Conservation (phyloP, 768 basidiomycete species). For the Wakefieldia striispora region DNA sequence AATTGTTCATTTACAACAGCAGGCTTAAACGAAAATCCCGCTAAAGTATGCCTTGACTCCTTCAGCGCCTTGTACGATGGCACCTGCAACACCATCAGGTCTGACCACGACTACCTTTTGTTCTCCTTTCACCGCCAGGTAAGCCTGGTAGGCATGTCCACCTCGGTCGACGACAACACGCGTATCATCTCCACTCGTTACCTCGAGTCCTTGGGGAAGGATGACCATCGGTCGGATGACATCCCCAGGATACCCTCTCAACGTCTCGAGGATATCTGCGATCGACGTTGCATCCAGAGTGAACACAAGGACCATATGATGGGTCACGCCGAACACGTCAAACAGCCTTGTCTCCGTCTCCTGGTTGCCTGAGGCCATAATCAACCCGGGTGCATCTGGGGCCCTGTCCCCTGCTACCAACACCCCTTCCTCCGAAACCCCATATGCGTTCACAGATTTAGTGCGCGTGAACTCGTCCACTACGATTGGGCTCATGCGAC, state of each 20-base stretch:
- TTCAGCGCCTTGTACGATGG: slow-evolving; percentile 17
- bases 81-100: slow-evolving; percentile 47
- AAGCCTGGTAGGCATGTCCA: too few relatives aligned
- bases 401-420: slow-evolving; percentile 14
- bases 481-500: slow-evolving; percentile 48
- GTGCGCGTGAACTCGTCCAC: slow-evolving; percentile 32
- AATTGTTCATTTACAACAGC: too few relatives aligned
- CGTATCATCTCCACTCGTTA: not conserved
- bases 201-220: slow-evolving; percentile 8
- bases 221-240: slow-evolving; percentile 13
- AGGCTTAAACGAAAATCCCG: slow-evolving; percentile 8
- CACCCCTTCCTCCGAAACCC: slow-evolving; percentile 1
- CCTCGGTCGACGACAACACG: too few relatives aligned
- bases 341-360: slow-evolving; percentile 4
- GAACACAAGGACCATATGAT: slow-evolving; percentile 31
- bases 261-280: slow-evolving; percentile 5
- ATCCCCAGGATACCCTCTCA: slow-evolving; percentile 2
- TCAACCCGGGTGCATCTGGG: slow-evolving; percentile 10
- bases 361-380: not conserved
- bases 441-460: slow-evolving; percentile 6
- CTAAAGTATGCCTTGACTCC: slow-evolving; percentile 19
- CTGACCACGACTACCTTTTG: slow-evolving; percentile 36
- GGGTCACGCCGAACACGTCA: slow-evolving; percentile 1
- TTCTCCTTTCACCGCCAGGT: too few relatives aligned
- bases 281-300: not conserved